Evolutionary conservation across 2,329 filamentous ascomycete species (phyloP), one percentile per base, ranked within the genome.

Genomic region (Biscogniauxia sp.): DNA sequence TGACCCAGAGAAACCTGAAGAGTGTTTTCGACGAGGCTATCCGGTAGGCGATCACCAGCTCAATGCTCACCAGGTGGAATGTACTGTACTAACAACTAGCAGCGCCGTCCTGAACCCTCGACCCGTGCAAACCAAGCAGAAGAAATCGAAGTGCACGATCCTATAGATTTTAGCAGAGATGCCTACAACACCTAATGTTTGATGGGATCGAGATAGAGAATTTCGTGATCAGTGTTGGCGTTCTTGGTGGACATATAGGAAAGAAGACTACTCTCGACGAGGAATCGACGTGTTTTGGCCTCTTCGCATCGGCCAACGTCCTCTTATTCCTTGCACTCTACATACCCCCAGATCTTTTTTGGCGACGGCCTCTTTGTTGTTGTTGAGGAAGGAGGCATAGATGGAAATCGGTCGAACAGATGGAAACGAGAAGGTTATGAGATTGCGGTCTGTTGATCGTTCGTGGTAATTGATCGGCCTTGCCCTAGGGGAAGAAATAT

Each of bases 1-100:
- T 99, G 68, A 99, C 95, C 45, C 95, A 98, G 82, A 85, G 94
- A 73, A 97, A 97, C 77, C 79, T 99, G 70, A 99, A 99, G 88
- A 96, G 92, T 72, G 95, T 99, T 54, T 99, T 99, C 74, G 95
- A 99, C 74, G 94, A 97, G 79, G 95, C 95, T 37, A 99, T 99
- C 74, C 89, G 95, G 95, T 98, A 80, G 70, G 89, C 79, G 49
- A 7, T 60, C 68, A 71, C 59, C 72, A 67, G 66, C 64, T 66
- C 59, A 66, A 72, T 61, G 59, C 72, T 61, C 52, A 75, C 59
- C 37, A 45, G 11, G 37, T 45, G 49, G n/a, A 50, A 32, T 32
- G 28, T 32, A 7, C 2, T 56, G 58, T 68, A 64, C 65, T 72
- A 59, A 64, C 62, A 53, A 62, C 3, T 15, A 19, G 15, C 70